Evolutionary conservation across 805 yeast species (phyloP).

Genomic region (Debaryomyces tyrocola): DNA sequence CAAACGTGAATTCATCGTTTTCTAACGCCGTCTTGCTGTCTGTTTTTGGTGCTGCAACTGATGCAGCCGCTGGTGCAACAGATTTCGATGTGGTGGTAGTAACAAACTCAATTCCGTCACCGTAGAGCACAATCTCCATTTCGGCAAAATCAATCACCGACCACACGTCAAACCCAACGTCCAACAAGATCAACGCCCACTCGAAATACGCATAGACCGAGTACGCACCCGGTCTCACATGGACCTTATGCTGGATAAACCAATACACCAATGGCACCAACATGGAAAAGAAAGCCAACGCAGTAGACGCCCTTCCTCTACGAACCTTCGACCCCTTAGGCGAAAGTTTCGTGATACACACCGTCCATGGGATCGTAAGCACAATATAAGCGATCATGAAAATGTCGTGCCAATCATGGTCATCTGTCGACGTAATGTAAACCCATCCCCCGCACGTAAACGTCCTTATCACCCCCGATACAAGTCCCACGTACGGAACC

Average conservation of each 20-base stretch:
- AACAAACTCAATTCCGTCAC: slow-evolving; percentile 21
- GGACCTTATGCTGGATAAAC: slow-evolving; percentile 91
- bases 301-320: slow-evolving; percentile 52
- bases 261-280: slow-evolving; percentile 82
- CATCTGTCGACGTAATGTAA: slow-evolving; percentile 94
- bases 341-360: slow-evolving; percentile 55
- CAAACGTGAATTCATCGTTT: slow-evolving; percentile 30
- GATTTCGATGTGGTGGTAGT: slow-evolving; percentile 8
- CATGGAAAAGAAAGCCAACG: slow-evolving; percentile 64
- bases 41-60: slow-evolving; percentile 5
- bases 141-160: slow-evolving; percentile 67
- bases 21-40: slow-evolving; percentile 4
- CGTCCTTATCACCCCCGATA: slow-evolving; percentile 81
- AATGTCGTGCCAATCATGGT: slow-evolving; percentile 93
- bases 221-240: slow-evolving; percentile 88
- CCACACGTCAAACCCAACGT: slow-evolving; percentile 82
- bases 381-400: slow-evolving; percentile 91
- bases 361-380: slow-evolving; percentile 89
- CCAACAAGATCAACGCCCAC: slow-evolving; percentile 85
- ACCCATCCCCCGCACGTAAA: slow-evolving; percentile 99
- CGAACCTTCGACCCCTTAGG: slow-evolving; percentile 45
- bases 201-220: slow-evolving; percentile 93
- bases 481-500: slow-evolving; percentile 42
- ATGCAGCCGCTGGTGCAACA: slow-evolving; percentile 9
- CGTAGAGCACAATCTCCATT: slow-evolving; percentile 49